A percentile compares a stretch with the other conserved stretches of the same genome.
Evolutionary conservation across 768 basidiomycete species (phyloP).

Genomic region (Suillus paluster): DNA sequence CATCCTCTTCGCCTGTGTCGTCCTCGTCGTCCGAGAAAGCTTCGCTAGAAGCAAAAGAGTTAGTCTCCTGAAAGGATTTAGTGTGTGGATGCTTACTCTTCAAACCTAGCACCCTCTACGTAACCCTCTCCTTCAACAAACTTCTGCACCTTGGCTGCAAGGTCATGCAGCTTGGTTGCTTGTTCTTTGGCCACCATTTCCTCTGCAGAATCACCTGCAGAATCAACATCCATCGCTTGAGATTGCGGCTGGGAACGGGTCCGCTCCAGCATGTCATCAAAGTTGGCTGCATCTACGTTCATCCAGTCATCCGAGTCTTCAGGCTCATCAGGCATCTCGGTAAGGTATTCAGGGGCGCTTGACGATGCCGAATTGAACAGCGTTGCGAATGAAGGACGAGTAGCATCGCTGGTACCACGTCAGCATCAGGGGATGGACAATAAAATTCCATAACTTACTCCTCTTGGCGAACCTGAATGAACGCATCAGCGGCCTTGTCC

Average conservation of each 20-base stretch:
- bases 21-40: slow-evolving; percentile 60
- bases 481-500: slow-evolving; percentile 67
- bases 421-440: not conserved
- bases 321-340: slow-evolving; percentile 25
- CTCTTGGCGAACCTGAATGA: slow-evolving; percentile 60
- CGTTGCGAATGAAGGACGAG: slow-evolving; percentile 76
- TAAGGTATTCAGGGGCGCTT: slow-evolving; percentile 36
- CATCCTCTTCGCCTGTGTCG: slow-evolving; percentile 36
- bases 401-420: slow-evolving; percentile 48
- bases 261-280: slow-evolving; percentile 73
- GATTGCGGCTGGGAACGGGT: slow-evolving; percentile 29
- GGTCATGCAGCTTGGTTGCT: slow-evolving; percentile 67
- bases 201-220: slow-evolving; percentile 26
- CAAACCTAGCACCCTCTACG: slow-evolving; percentile 85
- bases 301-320: slow-evolving; percentile 89
- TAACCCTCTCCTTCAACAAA: slow-evolving; percentile 93
- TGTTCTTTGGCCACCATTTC: slow-evolving; percentile 64
- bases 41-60: slow-evolving; percentile 50
- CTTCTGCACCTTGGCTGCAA: slow-evolving; percentile 85
- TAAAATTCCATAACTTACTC: slow-evolving; percentile 56
- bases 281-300: slow-evolving; percentile 72
- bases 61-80: slow-evolving; percentile 6
- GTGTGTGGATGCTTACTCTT: slow-evolving; percentile 66
- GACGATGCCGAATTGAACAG: slow-evolving; percentile 69
- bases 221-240: slow-evolving; percentile 57